Base-by-base conservation (phyloP, 352 stramenopile genomes). In the Phytopythium boreale region DNA sequence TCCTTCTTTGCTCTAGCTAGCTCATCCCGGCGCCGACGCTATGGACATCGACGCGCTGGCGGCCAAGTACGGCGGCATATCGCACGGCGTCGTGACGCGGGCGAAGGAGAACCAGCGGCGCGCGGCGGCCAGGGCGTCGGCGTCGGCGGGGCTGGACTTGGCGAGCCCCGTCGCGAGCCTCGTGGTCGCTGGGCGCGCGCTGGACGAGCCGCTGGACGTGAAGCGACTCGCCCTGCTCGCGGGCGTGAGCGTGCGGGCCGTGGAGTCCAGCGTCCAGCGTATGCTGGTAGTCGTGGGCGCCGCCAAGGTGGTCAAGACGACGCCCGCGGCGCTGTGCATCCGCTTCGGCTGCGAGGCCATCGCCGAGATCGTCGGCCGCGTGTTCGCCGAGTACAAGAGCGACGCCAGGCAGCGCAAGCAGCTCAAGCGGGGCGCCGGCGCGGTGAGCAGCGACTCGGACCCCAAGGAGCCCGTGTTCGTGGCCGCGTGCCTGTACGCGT, bases 281-380 rank as follows among this genome's bases (percentile, higher is more conserved):
- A 74, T 92, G 50, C 49, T 85, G 19, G 67, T 82, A 57, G 74
- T 74, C 5, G 76, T 92, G 36, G 75, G 76, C 53, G 72, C 80
- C 24, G 66, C 68, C 19, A 74, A 74, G 4, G 70, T 86, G 12
- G 66, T 89, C 10, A 71, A 82, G 62, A 75, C 75, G 24, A 82
- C 79, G 3, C 75, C 81, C 5, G 65, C 77, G 7, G 77, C 80
- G 10, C 69, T 93, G 10, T 93, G 84, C 52, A 87, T 93, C 63
- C 84, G 86, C 27, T 87, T 89, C 39, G 84, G 84, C 44, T 93
- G 84, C 44, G 77, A 85, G 43, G 71, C 66, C 20, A 81, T 93
- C 57, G 79, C 78, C 19, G 81, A 90, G 63, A 76, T 85, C 51
- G 82, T 90, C 8, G 66, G 72, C 24, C 77, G 74, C 52, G 80